A percentile compares a stretch with the other conserved stretches of the same genome.
Evolutionary conservation across 208 protist genomes (phyloP).

Genomic region (Acanthamoeba quina): DNA sequence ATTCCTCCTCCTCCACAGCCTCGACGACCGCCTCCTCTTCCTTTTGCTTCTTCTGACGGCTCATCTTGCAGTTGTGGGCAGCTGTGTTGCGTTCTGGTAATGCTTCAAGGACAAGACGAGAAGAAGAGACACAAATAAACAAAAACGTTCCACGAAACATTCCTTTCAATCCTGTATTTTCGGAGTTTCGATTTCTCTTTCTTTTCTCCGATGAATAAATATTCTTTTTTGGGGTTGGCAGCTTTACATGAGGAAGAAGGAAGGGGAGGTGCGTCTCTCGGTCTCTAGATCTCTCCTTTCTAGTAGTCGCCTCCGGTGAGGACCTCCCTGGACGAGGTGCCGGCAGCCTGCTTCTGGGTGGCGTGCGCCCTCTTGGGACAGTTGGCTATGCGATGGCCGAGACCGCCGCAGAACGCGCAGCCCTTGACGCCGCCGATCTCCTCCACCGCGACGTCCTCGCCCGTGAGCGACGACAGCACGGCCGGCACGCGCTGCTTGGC

Average conservation of each 20-base stretch:
- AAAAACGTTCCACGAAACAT: too few species aligned
- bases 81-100: not conserved
- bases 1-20: slow-evolving; percentile 81
- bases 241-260: too few species aligned
- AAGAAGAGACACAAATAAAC: fast-evolving
- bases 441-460: slow-evolving; percentile 75
- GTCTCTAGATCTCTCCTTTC: too few species aligned
- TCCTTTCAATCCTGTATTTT: too few species aligned
- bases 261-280: too few species aligned
- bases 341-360: slow-evolving; percentile 51
- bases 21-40: slow-evolving; percentile 70
- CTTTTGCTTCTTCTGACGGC: slow-evolving; percentile 73
- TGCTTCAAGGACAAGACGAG: too few species aligned
- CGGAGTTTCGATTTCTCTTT: too few species aligned
- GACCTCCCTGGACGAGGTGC: slow-evolving; percentile 38
- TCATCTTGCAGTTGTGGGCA: slow-evolving; percentile 14
- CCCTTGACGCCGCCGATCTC: slow-evolving; percentile 71
- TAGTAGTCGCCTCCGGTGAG: slow-evolving; percentile 43
- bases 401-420: slow-evolving; percentile 93
- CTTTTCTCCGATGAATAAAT: too few species aligned
- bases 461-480: slow-evolving; percentile 82
- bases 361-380: slow-evolving; percentile 89
- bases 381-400: slow-evolving; percentile 91
- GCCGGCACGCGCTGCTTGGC: slow-evolving; percentile 90
- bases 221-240: too few species aligned